These are phyloP conservation scores for Floccularia luteovirens DNA, from an alignment of 768 basidiomycete species.

Conservation along the genomic window DNA sequence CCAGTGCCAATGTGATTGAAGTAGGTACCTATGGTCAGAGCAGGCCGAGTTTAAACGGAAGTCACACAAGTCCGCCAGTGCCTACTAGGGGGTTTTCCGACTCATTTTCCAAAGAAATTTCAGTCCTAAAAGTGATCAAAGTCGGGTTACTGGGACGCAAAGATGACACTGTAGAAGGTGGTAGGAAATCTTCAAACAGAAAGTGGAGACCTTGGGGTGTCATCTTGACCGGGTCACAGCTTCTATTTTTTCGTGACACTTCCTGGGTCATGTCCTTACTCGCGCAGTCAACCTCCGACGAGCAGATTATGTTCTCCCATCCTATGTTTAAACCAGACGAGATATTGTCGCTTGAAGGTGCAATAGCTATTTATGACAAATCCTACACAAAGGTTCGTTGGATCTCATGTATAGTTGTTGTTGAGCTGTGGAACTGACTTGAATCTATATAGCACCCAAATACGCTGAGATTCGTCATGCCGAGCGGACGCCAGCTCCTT, in stretches of 20 bases:
- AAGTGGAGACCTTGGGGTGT: constrained; percentile 90
- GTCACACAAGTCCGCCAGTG: background rate
- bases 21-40: constrained; percentile 34
- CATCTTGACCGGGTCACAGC: constrained; percentile 81
- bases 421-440: no score
- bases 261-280: constrained; percentile 43
- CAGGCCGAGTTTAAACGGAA: constrained; percentile 19
- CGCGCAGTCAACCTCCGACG: constrained; percentile 14
- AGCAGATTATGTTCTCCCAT: constrained; percentile 28
- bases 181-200: constrained; percentile 64
- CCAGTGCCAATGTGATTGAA: constrained; percentile 49
- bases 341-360: constrained; percentile 66
- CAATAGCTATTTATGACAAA: constrained; percentile 75
- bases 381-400: constrained; percentile 65
- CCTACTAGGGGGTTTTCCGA: background rate
- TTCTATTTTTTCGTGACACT: constrained; percentile 82
- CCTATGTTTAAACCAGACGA: constrained; percentile 75
- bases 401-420: no score
- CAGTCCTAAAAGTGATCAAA: constrained; percentile 67
- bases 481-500: constrained; percentile 75
- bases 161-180: constrained; percentile 69
- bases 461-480: constrained; percentile 71
- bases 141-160: constrained; percentile 77
- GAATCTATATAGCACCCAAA: constrained; percentile 61
- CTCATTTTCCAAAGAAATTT: constrained; percentile 22